Conservation (phyloP, 2,329 filamentous ascomycete genomes). For the Neurospora crassa region DNA sequence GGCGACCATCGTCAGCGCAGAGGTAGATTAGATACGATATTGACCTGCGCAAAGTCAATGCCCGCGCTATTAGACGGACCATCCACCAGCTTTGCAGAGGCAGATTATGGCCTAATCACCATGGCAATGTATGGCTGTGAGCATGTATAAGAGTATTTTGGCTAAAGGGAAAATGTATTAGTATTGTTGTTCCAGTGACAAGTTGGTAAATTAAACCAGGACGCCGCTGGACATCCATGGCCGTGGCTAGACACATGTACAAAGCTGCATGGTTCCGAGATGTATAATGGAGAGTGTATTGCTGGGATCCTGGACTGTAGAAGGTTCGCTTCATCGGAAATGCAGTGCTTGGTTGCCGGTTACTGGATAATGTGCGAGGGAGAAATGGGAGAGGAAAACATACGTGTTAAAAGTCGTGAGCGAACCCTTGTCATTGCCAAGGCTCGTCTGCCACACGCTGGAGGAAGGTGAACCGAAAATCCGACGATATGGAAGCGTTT, state of each 20-base stretch:
- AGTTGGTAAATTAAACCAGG: background rate
- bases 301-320: background rate
- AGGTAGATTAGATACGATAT: background rate
- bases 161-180: background rate
- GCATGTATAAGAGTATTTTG: background rate
- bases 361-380: background rate
- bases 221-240: background rate
- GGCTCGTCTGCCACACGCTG: background rate
- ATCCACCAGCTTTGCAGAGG: background rate
- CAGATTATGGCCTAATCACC: background rate
- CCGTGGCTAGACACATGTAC: background rate
- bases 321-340: background rate
- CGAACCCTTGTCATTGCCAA: background rate
- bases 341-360: background rate
- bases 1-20: background rate
- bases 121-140: background rate
- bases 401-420: background rate
- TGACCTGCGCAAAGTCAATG: background rate
- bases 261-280: background rate
- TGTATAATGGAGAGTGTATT: background rate
- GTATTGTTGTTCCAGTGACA: background rate
- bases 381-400: background rate
- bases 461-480: background rate
- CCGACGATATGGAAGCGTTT: background rate
- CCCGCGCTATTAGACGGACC: background rate